Evolutionary conservation across 805 yeast species (phyloP), one percentile per base, ranked within the genome.

Genomic region (Torulaspora gathmanii): DNA sequence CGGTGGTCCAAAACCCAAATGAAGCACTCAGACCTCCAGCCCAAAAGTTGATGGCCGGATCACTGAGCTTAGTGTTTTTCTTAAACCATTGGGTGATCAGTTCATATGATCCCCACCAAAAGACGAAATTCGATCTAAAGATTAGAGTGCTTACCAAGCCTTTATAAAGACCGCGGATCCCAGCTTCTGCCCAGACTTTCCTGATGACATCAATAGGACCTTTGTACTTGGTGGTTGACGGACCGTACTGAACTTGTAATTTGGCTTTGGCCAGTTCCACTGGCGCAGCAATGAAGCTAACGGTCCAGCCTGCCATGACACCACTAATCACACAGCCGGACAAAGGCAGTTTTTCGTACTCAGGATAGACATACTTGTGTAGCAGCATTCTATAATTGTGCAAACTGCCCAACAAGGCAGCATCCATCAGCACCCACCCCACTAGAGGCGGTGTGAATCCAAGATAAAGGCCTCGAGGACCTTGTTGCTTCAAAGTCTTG

Each of bases 71-170:
- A 1, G 95, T 87, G 55, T 86, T 71, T 5, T 72, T 70, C 52
- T 77, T 74, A 65, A 88, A 80, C 72, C 75, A 81, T 44, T 75
- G 71, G 6, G 95, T 86, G 62, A 88, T 74, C 7, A 87, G 45
- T 59, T 87, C 95, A 61, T 89, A 89, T 0, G 95, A 80, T 1
- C 95, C 95, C 97, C 97, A 89, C 91, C 95, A 87, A 47, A 86
- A 85, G 28, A 86, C 73, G 62, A 88, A 89, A 65, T 86, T 86
- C 1, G 95, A 80, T 61, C 96, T 74, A 70, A 89, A 89, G 11
- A 89, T 75, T 83, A 88, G 78, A 0, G 97, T 89, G 12, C 95
- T 80, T n/a, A 80, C 67, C 34, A 89, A 71, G 5, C 96, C 96
- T 54, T 85, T 80, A 63, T 86, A 89, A 1, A 85, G 68, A 0